Conservation (phyloP, 139 green algal genomes). For the Monoraphidium neglectum region DNA sequence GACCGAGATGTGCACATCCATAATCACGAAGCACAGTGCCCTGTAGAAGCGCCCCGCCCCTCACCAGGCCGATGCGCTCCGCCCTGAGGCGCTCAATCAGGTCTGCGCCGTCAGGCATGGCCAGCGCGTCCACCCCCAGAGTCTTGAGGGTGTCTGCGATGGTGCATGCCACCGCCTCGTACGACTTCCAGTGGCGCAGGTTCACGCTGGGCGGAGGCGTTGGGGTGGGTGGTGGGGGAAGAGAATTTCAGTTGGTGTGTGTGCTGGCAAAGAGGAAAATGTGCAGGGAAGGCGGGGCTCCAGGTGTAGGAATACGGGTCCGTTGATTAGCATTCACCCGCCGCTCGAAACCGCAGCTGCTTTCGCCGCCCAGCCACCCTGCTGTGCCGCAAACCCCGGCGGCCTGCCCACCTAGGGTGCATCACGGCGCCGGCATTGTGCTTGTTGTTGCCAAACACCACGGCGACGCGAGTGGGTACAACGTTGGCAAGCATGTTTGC, state of each 20-base stretch:
- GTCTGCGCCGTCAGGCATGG: conserved; percentile 13
- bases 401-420: no score
- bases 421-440: background rate
- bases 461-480: background rate
- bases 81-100: background rate
- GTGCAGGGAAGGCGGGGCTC: no score
- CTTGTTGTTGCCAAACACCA: conserved; percentile 9
- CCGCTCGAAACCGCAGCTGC: no score
- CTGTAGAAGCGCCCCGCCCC: background rate
- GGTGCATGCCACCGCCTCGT: background rate
- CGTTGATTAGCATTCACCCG: no score
- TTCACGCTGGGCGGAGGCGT: conserved; percentile 6
- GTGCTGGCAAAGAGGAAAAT: no score
- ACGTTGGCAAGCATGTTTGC: background rate
- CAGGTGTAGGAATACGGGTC: no score
- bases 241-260: no score
- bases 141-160: background rate
- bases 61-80: background rate
- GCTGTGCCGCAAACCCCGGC: no score
- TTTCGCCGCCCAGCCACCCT: no score
- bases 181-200: conserved; percentile 11
- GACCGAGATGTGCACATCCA: no score
- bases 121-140: background rate
- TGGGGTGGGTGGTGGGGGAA: no score
- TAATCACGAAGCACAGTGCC: background rate